Evolutionary conservation across 2,329 filamentous ascomycete species (phyloP).

Genomic region (Fusarium tupiense): DNA sequence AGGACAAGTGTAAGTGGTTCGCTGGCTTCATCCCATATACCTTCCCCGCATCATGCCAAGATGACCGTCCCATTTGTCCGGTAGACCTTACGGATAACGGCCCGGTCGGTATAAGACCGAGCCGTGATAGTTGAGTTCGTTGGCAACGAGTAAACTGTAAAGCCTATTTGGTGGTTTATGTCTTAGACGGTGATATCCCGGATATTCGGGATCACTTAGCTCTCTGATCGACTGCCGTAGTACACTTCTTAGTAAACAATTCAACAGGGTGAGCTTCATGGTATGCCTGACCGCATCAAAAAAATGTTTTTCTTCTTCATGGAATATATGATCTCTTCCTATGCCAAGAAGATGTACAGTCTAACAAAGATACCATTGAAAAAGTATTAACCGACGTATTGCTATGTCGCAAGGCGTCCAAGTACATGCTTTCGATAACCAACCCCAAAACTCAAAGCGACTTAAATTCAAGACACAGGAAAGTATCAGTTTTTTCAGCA

Average conservation of each 20-base stretch:
- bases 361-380: neutral
- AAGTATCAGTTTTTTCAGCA: neutral
- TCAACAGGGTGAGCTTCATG: neutral
- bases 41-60: constrained; percentile 25
- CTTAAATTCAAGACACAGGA: neutral
- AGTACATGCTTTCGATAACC: neutral
- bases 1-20: constrained; percentile 17
- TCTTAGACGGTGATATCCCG: constrained; percentile 26
- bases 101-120: constrained; percentile 22
- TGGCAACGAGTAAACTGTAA: neutral
- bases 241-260: neutral
- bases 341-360: neutral
- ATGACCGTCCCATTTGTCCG: constrained; percentile 19
- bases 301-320: neutral
- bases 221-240: neutral
- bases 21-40: neutral
- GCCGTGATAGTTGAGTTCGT: constrained; percentile 1
- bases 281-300: neutral
- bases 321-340: neutral
- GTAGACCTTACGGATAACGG: constrained; percentile 20
- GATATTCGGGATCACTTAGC: constrained; percentile 23
- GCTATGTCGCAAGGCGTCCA: neutral
- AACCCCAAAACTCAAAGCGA: neutral
- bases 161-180: constrained; percentile 1
- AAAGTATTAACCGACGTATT: neutral